These are phyloP conservation scores for Russula vinacea DNA, from an alignment of 768 basidiomycete species.

Conservation along the genomic window DNA sequence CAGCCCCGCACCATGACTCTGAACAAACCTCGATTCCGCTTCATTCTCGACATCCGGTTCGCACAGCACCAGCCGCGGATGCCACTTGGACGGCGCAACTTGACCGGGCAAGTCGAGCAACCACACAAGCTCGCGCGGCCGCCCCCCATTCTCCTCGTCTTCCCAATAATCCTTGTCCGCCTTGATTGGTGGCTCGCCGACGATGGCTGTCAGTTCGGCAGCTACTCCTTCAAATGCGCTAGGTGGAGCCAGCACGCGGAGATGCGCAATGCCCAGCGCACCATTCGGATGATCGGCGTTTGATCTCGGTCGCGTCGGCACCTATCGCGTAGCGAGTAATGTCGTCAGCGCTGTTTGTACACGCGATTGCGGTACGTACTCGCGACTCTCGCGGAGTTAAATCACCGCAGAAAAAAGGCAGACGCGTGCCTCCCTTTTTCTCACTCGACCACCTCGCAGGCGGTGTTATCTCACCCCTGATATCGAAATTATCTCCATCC, in stretches of 20 bases:
- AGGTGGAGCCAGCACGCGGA: slow-evolving; percentile 43
- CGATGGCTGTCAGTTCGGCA: slow-evolving; percentile 45
- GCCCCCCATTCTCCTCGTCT: too few relatives aligned
- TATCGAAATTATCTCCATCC: slow-evolving; percentile 45
- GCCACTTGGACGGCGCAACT: not conserved
- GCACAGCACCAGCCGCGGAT: slow-evolving; percentile 39
- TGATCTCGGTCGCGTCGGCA: slow-evolving; percentile 46
- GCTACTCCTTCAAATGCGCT: slow-evolving; percentile 36
- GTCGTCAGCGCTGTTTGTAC: too few relatives aligned
- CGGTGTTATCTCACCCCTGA: slow-evolving; percentile 58
- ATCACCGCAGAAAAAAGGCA: slow-evolving; percentile 77
- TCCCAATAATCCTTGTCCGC: not conserved
- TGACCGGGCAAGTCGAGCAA: slow-evolving; percentile 17
- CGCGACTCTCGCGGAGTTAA: slow-evolving; percentile 57
- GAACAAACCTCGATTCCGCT: slow-evolving; percentile 38
- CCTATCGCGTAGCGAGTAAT: slow-evolving; percentile 36
- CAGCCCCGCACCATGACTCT: slow-evolving; percentile 39
- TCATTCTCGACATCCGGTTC: slow-evolving; percentile 31
- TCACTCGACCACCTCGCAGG: slow-evolving; percentile 32
- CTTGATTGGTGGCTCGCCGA: slow-evolving; percentile 43
- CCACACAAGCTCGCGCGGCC: slow-evolving; percentile 16
- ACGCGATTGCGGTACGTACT: slow-evolving; percentile 36
- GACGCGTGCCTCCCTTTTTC: slow-evolving; percentile 34
- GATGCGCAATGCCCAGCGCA: slow-evolving; percentile 48
- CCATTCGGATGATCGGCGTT: slow-evolving; percentile 49